Base-by-base conservation (phyloP, 2,329 filamentous ascomycete genomes). In the Sporothrix inflata region DNA sequence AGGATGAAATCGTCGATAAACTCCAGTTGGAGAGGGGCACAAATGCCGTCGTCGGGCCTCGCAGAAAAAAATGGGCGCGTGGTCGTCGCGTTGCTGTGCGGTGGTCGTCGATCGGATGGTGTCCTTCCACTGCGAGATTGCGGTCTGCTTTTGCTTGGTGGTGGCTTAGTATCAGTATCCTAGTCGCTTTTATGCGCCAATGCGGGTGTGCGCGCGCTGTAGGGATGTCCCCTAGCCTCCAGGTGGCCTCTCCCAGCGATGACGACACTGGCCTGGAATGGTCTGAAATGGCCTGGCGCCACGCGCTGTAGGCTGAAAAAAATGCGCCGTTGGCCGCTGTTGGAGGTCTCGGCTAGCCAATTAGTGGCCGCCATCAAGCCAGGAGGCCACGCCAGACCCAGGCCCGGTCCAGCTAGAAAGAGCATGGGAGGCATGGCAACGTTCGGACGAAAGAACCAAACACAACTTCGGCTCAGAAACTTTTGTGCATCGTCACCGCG, bases 101-200 rank as follows among this genome's bases (percentile, higher is more conserved):
- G 69, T 57, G 47, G 49, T 47, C 21, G 49, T 47, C 38, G 42
- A 67, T 38, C 42, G 65, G 38, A 63, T 65, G 21, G 60, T 27
- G 21, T 65, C n/a, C 60, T 45, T 63, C 57, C 57, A 42, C 57
- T 7, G 27, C 24, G 42, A 51, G 63, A 67, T 51, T 67, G 40
- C 63, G 42, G 24, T 67, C 42, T 38, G 7, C 40, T 24, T 53
- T 24, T 42, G 34, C 38, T 42, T 21, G 34, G 4, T 27, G 19
- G 60, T 65, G 60, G 60, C 21, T 27, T 45, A 65, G 38, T 45
- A 65, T 38, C 60, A 65, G 34, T 21, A 65, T 65, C 60, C 60
- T 27, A 11, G 60, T 27, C 60, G 21, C 8, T 27, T 16, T 65
- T 65, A 65, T 65, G 60, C 60, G 60, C 60, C 60, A 65, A 65